phyloP scores from a whole-genome alignment of 768 basidiomycete species.

The Boletus bicolor region DNA sequence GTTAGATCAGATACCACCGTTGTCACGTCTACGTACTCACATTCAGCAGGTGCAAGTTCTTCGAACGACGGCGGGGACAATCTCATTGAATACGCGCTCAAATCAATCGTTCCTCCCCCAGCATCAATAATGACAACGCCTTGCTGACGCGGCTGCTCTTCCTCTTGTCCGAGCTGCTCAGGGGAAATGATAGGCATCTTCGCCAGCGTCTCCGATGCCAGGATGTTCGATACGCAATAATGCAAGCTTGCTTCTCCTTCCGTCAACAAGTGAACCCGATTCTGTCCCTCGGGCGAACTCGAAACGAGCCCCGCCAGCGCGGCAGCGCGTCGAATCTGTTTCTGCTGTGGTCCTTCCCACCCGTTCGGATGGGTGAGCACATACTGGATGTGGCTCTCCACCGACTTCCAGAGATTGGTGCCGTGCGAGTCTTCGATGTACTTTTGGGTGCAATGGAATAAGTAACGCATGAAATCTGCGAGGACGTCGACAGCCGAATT shows the following conservation, averaged over 20 bases:
- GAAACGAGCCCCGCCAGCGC: conserved; percentile 49
- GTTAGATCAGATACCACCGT: neutral
- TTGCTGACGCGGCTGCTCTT: conserved; percentile 23
- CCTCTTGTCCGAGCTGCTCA: conserved; percentile 21
- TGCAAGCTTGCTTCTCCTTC: conserved; percentile 64
- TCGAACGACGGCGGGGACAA: conserved; percentile 39
- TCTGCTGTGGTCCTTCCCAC: conserved; percentile 61
- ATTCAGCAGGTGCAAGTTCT: conserved; percentile 36
- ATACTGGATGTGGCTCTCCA: conserved; percentile 44
- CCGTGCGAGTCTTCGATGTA: conserved; percentile 53
- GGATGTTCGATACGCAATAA: conserved; percentile 49
- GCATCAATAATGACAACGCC: conserved; percentile 50
- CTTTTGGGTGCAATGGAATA: conserved; percentile 40
- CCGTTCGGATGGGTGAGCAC: conserved; percentile 63
- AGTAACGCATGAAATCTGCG: conserved; percentile 45
- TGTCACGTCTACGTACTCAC: conserved; percentile 17
- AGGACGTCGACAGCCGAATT: conserved; percentile 44
- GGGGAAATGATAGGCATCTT: conserved; percentile 15
- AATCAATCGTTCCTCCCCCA: conserved; percentile 44
- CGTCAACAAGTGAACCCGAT: conserved; percentile 53
- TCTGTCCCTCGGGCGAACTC: conserved; percentile 35
- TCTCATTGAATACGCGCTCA: conserved; percentile 42
- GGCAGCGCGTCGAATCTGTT: conserved; percentile 53
- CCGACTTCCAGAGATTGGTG: conserved; percentile 40
- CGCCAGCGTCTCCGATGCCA: conserved; percentile 34